Evolutionary conservation across 2,329 filamentous ascomycete species (phyloP).

Genomic region (Escovopsis sp.): DNA sequence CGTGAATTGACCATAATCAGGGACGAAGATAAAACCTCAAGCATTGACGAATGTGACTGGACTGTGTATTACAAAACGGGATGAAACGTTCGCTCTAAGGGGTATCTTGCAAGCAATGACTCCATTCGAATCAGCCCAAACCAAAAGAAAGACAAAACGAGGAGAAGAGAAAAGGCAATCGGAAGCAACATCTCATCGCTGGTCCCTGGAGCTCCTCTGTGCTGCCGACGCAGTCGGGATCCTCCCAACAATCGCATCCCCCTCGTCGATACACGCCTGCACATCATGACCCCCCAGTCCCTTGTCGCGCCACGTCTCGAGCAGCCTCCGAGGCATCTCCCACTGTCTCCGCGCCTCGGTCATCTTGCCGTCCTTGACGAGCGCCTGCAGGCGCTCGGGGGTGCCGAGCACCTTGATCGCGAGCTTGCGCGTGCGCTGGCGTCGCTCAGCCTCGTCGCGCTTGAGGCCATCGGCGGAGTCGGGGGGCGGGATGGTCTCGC

Average conservation of each 20-base stretch:
- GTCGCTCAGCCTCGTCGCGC: slow-evolving; percentile 18
- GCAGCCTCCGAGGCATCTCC: slow-evolving; percentile 36
- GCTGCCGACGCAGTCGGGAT: slow-evolving; percentile 5
- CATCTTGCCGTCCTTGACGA: slow-evolving; percentile 44
- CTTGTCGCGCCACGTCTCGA: slow-evolving; percentile 38
- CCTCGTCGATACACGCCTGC: slow-evolving; percentile 36
- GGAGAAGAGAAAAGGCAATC: not conserved
- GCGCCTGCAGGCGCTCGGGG: slow-evolving; percentile 40
- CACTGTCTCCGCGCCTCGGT: slow-evolving; percentile 46
- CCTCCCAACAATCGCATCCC: slow-evolving; percentile 32
- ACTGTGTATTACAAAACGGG: not conserved
- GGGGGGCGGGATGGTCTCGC: slow-evolving; percentile 31
- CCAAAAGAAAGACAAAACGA: not conserved
- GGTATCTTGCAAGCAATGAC: not conserved
- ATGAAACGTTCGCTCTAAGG: no score
- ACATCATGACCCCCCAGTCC: slow-evolving; percentile 42
- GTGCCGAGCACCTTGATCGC: slow-evolving; percentile 48
- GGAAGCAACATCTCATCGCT: slow-evolving; percentile 1
- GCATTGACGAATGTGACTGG: not conserved
- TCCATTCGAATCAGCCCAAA: no score
- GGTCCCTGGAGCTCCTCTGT: slow-evolving; percentile 8
- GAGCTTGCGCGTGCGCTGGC: slow-evolving; percentile 34
- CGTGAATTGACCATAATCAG: no score
- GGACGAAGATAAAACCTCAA: no score
- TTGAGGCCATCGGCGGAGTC: slow-evolving; percentile 23